Evolutionary conservation across 108 stramenopile species (phyloP), one percentile per base, ranked within the genome.

Genomic region (Aurantiochytrium sp.): DNA sequence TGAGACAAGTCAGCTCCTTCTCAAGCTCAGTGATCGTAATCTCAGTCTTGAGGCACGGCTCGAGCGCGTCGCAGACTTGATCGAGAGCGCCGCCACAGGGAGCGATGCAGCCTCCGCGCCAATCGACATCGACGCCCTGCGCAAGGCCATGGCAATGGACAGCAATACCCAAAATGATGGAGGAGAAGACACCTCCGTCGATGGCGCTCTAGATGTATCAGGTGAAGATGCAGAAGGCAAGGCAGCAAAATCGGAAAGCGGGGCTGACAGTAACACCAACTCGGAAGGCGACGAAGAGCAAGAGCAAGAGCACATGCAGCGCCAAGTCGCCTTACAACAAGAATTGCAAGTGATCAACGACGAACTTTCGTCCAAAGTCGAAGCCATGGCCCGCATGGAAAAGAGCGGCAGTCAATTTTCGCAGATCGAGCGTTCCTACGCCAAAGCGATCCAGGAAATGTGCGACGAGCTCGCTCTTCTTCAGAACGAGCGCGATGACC

Each of bases 401-500:
- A 83, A 23, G 4, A 53, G 49, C 49, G 76, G 51, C 0, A 53
- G n/a, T 35, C 4, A 83, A 23, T 83, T 83, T 4, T 47, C 51
- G n/a, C 19, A 83, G 4, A 83, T 83, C 43, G 49, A 53, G 28
- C 23, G 23, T 6, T 47, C 76, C 43, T 83, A 83, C 28, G 76
- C 76, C 51, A 83, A 83, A 35, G 51, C 76, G n/a, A 45, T 83
- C 25, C 49, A 53, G n/a, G 76, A 53, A 45, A 47, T 83, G 76
- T 83, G 76, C 4, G 19, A 83, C 45, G 76, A 83, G 51, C 45
- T 83, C 25, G 23, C 6, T 12, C 12, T 83, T 23, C 51, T 83
- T 8, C 76, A 83, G 76, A 47, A 83, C n/a, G 76, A 83, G 76
- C 76, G 76, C 76, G 76, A 83, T 1, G 76, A 83, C 76, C 76